Conservation (phyloP, 208 protist genomes). For the Phytomonas sp. region DNA sequence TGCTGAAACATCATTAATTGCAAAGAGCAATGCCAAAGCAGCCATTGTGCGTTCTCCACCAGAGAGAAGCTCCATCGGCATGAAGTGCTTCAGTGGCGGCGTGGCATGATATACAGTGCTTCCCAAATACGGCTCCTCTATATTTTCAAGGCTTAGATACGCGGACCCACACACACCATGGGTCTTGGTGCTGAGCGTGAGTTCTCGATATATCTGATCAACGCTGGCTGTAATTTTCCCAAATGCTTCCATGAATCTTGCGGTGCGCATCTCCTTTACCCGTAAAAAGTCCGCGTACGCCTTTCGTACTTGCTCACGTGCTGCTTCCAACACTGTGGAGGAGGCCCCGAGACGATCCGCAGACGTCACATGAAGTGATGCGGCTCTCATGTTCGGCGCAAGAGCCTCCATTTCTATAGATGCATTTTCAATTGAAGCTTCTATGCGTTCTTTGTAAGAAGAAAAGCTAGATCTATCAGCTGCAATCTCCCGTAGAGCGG, state of each 20-base stretch:
- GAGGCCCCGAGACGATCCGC: conserved; percentile 67
- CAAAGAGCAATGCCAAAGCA: conserved; percentile 97
- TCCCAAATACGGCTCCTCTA: conserved; percentile 93
- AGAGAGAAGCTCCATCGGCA: conserved; percentile 96
- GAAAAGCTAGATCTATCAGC: conserved; percentile 37
- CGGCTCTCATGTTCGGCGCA: conserved; percentile 79
- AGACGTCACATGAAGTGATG: conserved; percentile 45
- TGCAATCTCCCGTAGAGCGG: conserved; percentile 29
- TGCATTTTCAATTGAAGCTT: conserved; percentile 43
- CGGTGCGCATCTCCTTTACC: conserved; percentile 82
- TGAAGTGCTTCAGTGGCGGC: conserved; percentile 96
- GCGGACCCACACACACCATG: conserved; percentile 86
- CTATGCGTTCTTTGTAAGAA: conserved; percentile 53
- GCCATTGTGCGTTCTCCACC: conserved; percentile 98
- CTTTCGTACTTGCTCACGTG: conserved; percentile 54
- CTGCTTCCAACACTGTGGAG: conserved; percentile 64
- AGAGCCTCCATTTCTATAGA: conserved; percentile 65
- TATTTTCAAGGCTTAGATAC: conserved; percentile 93
- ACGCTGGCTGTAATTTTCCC: conserved; percentile 87
- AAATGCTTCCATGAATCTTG: conserved; percentile 91
- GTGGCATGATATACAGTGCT: conserved; percentile 96
- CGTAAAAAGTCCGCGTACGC: conserved; percentile 72
- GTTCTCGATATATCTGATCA: conserved; percentile 92
- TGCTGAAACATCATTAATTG: conserved; percentile 93
- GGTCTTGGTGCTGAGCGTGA: conserved; percentile 81